Base-by-base conservation (phyloP, 2,329 filamentous ascomycete genomes). In the Venturiaceae sp. region DNA sequence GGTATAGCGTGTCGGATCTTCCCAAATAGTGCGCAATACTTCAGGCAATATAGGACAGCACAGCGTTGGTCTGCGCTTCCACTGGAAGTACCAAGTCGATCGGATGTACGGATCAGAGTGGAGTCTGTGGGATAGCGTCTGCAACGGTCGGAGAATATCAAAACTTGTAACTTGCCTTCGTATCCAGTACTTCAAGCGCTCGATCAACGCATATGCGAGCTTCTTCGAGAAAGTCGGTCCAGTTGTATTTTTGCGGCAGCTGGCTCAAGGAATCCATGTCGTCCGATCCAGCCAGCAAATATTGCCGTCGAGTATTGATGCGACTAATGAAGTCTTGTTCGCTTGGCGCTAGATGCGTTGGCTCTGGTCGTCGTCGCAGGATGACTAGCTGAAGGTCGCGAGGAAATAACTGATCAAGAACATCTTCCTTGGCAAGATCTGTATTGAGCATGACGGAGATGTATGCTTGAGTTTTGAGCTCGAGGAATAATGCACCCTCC, bases 381-480 rank as follows among this genome's bases (percentile, higher is more conserved):
- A 87, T 71, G 21, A 76, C 73, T 16, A 80, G 71, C 54, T 80
- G 79, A 46, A 86, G 71, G 60, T 83, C 77, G 30, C 75, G 68
- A 0, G 83, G 83, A 63, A 87, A 86, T 0, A 86, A 69, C 56
- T 83, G 78, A 58, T 81, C 77, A 30, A 86, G 69, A 30, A 84
- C 73, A 44, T 83, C 77, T 21, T 82, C 79, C 53, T 79, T 77
- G 2, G 75, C 74, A 30, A 76, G 77, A 57, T 83, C 78, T 44
- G 77, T 78, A 64, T 78, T 80, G 62, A 81, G 78, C 65, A 83
- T 74, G 3, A 81, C 80, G 3, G 82, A 82, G 58, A 86, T 82
- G 64, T 84, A 86, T 14, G 83, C 82, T 66, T 86, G 84, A 1
- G 84, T 86, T 69, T 87, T 87, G 19, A 87, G 70, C 61, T 86